Evolutionary conservation across 2,329 filamentous ascomycete genomes (phyloP), one percentile per base, ranked within the genome.

Genomic region (Trichoderma sp.): DNA sequence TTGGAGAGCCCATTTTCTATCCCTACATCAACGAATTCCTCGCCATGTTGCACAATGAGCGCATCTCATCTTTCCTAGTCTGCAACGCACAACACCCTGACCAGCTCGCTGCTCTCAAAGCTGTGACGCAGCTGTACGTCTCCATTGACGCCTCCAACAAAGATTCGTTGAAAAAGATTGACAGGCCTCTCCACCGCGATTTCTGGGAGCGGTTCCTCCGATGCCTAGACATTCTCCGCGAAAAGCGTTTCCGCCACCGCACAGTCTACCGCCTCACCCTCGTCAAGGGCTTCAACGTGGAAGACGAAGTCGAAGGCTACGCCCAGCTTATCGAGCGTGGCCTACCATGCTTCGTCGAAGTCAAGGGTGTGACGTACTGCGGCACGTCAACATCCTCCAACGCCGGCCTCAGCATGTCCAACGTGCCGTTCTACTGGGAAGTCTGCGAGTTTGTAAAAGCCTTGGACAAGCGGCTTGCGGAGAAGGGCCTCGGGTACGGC

Each of bases 1-100:
- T 99, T 27, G 96, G 97, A 79, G 96, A 99, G 84, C 96, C 96
- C n/a, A 98, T 98, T 80, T 98, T 98, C 86, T 98, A 98, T 84
- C 97, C 97, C 11, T 92, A 97, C 81, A 98, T 98, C 88, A 98
- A 99, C 84, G 93, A 95, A 81, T 95, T 98, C 81, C 87, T 97
- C 1, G 89, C 86, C 12, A 90, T 98, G 88, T 88, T 99, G 78
- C 96, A 98, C 85, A 86, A 84, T 14, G 94, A 97, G 83, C 93
- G 91, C 79, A 98, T 98, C 79, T 97, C 94, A 3, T 97, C 93
- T 38, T 99, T 98, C 86, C 88, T 98, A 0, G 97, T 99, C 75
- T 98, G 96, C 88, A 98, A 98, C 81, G 96, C 96, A 1, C 97
- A 98, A 84, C 96, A 98, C 82, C 97, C 96, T 0, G 95, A 97